These are phyloP conservation scores for Debaryomycetaceae sp. DNA, from an alignment of 1,139 yeast genomes.

Conservation along the genomic window DNA sequence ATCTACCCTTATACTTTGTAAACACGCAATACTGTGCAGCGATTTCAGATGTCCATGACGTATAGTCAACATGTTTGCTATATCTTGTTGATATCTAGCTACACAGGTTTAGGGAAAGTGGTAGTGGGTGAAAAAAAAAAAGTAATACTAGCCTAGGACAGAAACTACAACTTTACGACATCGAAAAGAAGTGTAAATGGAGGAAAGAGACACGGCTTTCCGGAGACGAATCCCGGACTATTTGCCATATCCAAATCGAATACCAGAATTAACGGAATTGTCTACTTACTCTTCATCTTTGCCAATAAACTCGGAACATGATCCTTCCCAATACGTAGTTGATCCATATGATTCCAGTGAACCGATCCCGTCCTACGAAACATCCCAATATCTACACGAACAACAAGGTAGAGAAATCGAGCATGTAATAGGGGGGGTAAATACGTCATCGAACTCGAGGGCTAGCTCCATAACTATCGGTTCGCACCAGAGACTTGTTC, in stretches of 20 bases:
- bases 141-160: too few relatives aligned
- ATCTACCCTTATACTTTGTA: too few relatives aligned
- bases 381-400: constrained; percentile 36
- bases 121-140: too few relatives aligned
- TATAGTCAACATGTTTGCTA: too few relatives aligned
- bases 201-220: background rate
- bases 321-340: constrained; percentile 2
- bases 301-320: background rate
- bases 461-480: constrained; percentile 1
- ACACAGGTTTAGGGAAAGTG: too few relatives aligned
- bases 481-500: constrained; percentile 6
- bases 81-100: too few relatives aligned
- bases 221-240: background rate
- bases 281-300: constrained; percentile 2
- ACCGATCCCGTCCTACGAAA: constrained; percentile 44
- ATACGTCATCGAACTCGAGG: constrained; percentile 8
- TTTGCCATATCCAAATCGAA: background rate
- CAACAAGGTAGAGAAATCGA: constrained; percentile 7
- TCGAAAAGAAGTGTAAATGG: background rate
- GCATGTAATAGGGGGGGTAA: constrained; percentile 10
- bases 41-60: too few relatives aligned
- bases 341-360: constrained; percentile 33
- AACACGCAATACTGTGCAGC: too few relatives aligned
- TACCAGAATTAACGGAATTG: background rate
- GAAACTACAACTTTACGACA: too few relatives aligned